Conservation (phyloP, 2,329 filamentous ascomycete species). For the Verticillium nubilum region DNA sequence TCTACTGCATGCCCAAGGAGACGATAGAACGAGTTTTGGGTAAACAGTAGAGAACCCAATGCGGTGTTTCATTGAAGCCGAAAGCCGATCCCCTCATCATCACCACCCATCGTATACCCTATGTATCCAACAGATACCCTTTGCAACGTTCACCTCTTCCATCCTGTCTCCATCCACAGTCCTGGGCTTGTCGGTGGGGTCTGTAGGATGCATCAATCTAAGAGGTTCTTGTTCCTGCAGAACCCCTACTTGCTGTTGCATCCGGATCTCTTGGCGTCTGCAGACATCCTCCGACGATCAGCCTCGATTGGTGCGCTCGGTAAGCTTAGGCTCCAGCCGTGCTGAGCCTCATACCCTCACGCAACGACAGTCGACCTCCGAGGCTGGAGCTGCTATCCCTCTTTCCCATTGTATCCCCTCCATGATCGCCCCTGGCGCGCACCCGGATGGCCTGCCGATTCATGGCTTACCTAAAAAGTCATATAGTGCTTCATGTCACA, state of each 20-base stretch:
- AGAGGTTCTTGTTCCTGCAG: background rate
- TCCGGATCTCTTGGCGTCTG: background rate
- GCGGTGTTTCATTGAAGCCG: background rate
- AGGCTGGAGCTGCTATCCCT: background rate
- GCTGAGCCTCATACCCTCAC: background rate
- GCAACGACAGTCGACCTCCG: background rate
- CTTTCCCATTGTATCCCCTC: background rate
- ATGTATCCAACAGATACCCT: background rate
- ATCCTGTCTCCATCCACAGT: background rate
- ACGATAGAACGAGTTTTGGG: constrained; percentile 56
- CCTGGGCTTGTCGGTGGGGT: background rate
- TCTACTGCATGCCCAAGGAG: constrained; percentile 76
- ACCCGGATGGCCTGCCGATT: background rate
- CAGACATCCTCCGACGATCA: background rate
- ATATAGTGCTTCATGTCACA: background rate
- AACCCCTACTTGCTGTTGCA: background rate
- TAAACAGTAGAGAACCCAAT: constrained; percentile 4
- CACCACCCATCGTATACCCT: background rate
- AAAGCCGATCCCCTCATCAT: background rate
- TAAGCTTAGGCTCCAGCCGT: too few relatives aligned
- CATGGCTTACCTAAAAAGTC: too few relatives aligned
- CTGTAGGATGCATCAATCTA: background rate
- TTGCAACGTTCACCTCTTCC: background rate
- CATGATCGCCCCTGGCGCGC: background rate
- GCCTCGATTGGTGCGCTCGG: background rate